A percentile compares a stretch with the other conserved stretches of the same genome.
Evolutionary conservation across 1,284 basidiomycete species (phyloP).

Genomic region (Malassezia slooffiae): DNA sequence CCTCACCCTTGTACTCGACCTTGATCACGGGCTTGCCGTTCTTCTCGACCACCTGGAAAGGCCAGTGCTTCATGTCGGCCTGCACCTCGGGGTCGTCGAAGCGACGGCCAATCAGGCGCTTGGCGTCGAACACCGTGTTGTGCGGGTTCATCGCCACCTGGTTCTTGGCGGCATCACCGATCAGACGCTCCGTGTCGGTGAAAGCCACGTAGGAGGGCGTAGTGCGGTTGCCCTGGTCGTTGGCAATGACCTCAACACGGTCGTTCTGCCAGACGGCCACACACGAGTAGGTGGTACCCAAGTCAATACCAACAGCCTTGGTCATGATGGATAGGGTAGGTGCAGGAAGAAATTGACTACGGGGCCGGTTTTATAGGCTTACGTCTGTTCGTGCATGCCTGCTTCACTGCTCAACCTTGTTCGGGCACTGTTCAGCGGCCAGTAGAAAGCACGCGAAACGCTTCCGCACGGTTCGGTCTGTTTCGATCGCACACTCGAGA

Average conservation of each 20-base stretch:
- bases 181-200: slow-evolving; percentile 75
- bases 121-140: slow-evolving; percentile 65
- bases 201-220: slow-evolving; percentile 58
- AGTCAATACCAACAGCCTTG: slow-evolving; percentile 86
- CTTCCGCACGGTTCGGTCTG: slow-evolving; percentile 10
- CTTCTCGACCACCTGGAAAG: slow-evolving; percentile 77
- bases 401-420: neutral
- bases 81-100: slow-evolving; percentile 79
- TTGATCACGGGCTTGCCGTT: slow-evolving; percentile 72
- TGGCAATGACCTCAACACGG: slow-evolving; percentile 82
- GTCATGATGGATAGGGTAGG: slow-evolving; percentile 21
- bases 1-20: slow-evolving; percentile 80
- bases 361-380: slow-evolving; percentile 7
- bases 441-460: slow-evolving; percentile 16
- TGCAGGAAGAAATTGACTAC: neutral
- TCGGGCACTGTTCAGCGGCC: neutral
- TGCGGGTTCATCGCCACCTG: slow-evolving; percentile 59
- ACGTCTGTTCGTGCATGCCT: neutral
- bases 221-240: slow-evolving; percentile 94
- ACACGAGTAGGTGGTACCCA: slow-evolving; percentile 62
- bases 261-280: slow-evolving; percentile 91
- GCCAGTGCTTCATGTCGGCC: slow-evolving; percentile 86
- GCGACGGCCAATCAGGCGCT: slow-evolving; percentile 79
- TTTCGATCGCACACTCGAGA: neutral
- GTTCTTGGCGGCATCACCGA: slow-evolving; percentile 86